phyloP scores from a whole-genome alignment of 2,329 filamentous ascomycete species.

The Hypoxylon sp. region DNA sequence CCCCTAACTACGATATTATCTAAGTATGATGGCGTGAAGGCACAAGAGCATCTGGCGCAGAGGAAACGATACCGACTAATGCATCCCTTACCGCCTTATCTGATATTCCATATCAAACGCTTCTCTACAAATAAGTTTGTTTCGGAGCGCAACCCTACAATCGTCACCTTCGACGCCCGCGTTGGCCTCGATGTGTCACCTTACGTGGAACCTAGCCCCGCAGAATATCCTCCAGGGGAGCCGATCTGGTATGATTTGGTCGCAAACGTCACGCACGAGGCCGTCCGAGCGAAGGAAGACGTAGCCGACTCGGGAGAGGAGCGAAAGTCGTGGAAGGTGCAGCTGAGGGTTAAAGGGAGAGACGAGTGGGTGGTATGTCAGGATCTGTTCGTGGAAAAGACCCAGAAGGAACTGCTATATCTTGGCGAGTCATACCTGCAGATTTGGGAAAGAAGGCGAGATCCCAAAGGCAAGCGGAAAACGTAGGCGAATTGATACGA shows the following conservation, averaged over 20 bases:
- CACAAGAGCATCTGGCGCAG: slow-evolving; percentile 90
- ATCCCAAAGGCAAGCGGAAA: slow-evolving; percentile 61
- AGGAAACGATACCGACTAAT: slow-evolving; percentile 90
- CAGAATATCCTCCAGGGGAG: slow-evolving; percentile 78
- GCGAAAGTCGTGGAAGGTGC: slow-evolving; percentile 92
- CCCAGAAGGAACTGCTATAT: slow-evolving; percentile 90
- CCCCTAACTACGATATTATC: slow-evolving; percentile 85
- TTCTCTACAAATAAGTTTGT: slow-evolving; percentile 98
- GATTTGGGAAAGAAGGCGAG: slow-evolving; percentile 90
- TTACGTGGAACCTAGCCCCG: slow-evolving; percentile 90
- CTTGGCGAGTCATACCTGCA: slow-evolving; percentile 96
- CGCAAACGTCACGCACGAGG: slow-evolving; percentile 93
- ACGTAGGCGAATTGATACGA: slow-evolving; percentile 37
- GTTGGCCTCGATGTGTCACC: slow-evolving; percentile 86
- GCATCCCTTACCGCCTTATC: slow-evolving; percentile 90
- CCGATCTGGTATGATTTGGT: slow-evolving; percentile 96
- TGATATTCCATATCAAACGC: slow-evolving; percentile 96
- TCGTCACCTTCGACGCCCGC: slow-evolving; percentile 93
- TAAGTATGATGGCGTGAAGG: slow-evolving; percentile 91
- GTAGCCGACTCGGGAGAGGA: slow-evolving; percentile 92
- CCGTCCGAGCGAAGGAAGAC: slow-evolving; percentile 81
- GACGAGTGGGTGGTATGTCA: slow-evolving; percentile 95
- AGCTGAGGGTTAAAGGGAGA: slow-evolving; percentile 84
- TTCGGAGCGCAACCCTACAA: slow-evolving; percentile 94
- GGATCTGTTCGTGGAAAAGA: slow-evolving; percentile 92